Evolutionary conservation across 805 yeast genomes (phyloP).

Genomic region (Sugiyamaella americana): DNA sequence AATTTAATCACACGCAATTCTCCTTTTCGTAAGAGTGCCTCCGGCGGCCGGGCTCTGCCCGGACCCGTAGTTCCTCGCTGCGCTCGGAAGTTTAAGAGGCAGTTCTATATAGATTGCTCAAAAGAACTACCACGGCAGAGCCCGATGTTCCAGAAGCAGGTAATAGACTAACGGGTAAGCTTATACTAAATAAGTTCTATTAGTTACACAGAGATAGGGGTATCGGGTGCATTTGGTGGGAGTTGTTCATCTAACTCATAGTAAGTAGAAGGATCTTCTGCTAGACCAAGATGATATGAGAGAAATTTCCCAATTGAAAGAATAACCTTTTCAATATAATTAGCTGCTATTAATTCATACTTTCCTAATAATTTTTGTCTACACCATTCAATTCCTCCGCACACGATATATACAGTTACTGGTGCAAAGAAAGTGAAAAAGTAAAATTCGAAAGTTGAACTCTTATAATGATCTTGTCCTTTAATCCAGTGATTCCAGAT

Average conservation of each 20-base stretch:
- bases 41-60: background rate
- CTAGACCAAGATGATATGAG: background rate
- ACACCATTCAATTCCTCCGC: background rate
- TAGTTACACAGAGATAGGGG: background rate
- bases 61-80: background rate
- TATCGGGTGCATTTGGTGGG: background rate
- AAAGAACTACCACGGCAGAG: background rate
- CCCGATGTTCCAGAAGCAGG: background rate
- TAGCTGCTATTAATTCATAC: background rate
- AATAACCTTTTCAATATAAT: background rate
- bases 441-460: background rate
- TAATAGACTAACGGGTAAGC: background rate
- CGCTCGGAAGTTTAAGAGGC: no score
- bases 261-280: background rate
- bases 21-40: background rate
- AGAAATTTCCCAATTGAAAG: background rate
- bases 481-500: constrained; percentile 7
- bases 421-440: background rate
- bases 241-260: background rate
- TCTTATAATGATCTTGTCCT: background rate
- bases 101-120: no score
- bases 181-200: background rate
- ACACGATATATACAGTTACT: background rate
- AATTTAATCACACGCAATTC: no score
- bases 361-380: background rate